Evolutionary conservation across 495 filamentous ascomycete species (phyloP).

Genomic region (Xylaria castorea): DNA sequence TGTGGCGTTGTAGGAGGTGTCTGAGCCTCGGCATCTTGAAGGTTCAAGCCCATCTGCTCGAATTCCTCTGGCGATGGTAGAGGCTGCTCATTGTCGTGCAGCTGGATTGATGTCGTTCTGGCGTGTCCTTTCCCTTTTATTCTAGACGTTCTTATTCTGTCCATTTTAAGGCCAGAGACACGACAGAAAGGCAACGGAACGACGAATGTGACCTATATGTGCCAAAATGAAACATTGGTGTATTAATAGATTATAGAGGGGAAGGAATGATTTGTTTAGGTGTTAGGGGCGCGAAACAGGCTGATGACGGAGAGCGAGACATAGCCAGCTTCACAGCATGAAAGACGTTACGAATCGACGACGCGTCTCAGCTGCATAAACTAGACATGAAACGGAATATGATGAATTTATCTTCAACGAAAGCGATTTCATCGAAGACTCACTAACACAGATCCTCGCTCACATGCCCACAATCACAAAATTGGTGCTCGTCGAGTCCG

Average conservation of each 20-base stretch:
- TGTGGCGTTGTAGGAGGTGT: background rate
- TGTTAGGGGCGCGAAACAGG: background rate
- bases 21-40: conserved; percentile 1
- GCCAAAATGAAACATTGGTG: background rate
- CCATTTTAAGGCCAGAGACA: background rate
- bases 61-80: conserved; percentile 23
- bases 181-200: background rate
- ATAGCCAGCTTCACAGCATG: background rate
- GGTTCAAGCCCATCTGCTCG: conserved; percentile 14
- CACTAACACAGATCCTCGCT: background rate
- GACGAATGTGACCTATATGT: background rate
- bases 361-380: background rate
- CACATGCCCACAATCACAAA: background rate
- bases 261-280: background rate
- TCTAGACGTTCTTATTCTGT: background rate
- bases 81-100: conserved; percentile 16
- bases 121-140: conserved; percentile 20
- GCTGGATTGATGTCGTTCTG: conserved; percentile 31
- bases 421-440: background rate
- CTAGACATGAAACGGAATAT: background rate
- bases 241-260: background rate
- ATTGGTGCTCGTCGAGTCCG: background rate
- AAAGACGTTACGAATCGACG: background rate
- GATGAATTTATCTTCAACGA: background rate
- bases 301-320: conserved; percentile 7